Percentiles rank a stretch among this genome's conserved stretches.
Evolutionary conservation across 2,329 filamentous ascomycete species (phyloP).

Genomic region (Trichoderma sp.): DNA sequence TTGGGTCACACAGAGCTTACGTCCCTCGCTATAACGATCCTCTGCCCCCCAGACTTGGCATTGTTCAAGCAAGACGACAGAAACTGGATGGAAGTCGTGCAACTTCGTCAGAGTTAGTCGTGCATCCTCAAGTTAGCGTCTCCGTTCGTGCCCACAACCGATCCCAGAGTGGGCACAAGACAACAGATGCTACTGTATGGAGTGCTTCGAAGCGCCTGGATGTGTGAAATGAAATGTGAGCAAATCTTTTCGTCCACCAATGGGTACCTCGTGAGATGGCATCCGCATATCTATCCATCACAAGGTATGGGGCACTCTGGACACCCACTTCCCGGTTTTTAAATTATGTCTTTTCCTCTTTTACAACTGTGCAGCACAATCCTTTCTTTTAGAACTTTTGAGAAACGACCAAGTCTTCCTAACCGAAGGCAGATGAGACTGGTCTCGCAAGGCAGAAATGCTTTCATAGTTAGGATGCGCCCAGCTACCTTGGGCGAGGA

Average conservation of each 20-base stretch:
- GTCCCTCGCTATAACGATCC: not conserved
- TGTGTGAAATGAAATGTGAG: constrained; percentile 17
- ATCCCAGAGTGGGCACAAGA: constrained; percentile 9
- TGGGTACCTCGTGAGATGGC: not conserved
- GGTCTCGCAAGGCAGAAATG: not conserved
- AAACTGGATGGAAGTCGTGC: not conserved
- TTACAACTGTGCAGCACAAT: not conserved
- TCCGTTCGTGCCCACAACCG: constrained; percentile 9
- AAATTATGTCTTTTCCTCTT: not conserved
- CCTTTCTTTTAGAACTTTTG: not conserved
- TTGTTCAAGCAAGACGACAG: not conserved
- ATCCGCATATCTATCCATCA: not conserved
- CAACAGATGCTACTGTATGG: not conserved
- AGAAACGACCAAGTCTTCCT: not conserved
- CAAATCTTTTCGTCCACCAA: not conserved
- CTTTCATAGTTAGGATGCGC: not conserved
- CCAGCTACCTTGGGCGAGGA: not conserved
- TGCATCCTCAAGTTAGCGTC: constrained; percentile 17
- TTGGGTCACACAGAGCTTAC: not conserved
- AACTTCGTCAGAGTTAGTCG: constrained; percentile 5
- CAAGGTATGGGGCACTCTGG: not conserved
- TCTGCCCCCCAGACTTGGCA: not conserved
- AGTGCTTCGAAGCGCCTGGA: constrained; percentile 1
- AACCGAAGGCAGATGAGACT: not conserved
- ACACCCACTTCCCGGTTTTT: not conserved